Evolutionary conservation across 495 filamentous ascomycete species (phyloP).

Genomic region (Cladorrhinum samala): DNA sequence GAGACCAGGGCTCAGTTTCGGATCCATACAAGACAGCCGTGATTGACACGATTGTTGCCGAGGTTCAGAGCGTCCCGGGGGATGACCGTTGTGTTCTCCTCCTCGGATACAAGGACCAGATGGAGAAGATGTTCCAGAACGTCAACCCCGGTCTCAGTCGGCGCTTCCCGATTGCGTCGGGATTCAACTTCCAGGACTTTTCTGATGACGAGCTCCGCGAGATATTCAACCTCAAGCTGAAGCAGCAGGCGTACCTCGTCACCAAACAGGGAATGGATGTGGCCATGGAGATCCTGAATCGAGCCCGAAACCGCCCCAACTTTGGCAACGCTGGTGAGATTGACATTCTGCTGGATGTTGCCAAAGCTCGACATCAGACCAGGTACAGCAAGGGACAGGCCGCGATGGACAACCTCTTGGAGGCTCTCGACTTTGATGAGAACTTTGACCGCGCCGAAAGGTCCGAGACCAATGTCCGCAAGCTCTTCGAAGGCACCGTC

Average conservation of each 20-base stretch:
- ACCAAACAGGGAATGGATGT: constrained; percentile 37
- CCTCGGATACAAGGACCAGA: constrained; percentile 71
- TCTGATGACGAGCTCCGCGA: constrained; percentile 47
- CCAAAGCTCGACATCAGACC: constrained; percentile 55
- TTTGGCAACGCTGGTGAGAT: constrained; percentile 61
- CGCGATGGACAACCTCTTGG: constrained; percentile 30
- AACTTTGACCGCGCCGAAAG: constrained; percentile 53
- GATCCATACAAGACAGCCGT: constrained; percentile 61
- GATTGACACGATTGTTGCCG: constrained; percentile 75
- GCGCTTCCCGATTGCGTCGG: constrained; percentile 58
- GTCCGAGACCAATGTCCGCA: constrained; percentile 44
- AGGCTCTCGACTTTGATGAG: constrained; percentile 62
- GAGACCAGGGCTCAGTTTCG: constrained; percentile 9
- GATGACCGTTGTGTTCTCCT: constrained; percentile 75
- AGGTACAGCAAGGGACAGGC: constrained; percentile 30
- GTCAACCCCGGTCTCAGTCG: constrained; percentile 69
- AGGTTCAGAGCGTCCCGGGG: constrained; percentile 69
- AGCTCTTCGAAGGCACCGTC: constrained; percentile 60
- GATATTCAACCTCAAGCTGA: constrained; percentile 56
- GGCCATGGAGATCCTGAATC: constrained; percentile 44
- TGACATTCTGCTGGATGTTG: constrained; percentile 55
- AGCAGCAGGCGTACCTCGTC: constrained; percentile 38
- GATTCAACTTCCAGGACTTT: constrained; percentile 70
- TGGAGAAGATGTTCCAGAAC: constrained; percentile 72
- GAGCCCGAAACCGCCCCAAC: constrained; percentile 50